phyloP scores from a whole-genome alignment of 2,329 filamentous ascomycete genomes.

The Aspergillus texensis region DNA sequence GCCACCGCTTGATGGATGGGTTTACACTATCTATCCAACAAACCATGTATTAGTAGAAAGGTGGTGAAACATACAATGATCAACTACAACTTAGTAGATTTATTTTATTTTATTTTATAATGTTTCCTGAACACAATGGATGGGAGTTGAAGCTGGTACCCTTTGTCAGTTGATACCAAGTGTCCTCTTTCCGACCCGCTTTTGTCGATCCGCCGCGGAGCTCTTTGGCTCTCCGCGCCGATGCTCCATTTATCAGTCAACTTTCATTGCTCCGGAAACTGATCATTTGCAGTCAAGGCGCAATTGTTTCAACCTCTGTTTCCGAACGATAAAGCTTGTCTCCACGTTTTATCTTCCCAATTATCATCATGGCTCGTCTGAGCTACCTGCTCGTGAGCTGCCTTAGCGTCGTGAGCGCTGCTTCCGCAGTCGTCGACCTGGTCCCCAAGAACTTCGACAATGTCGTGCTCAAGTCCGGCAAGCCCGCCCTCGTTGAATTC shows the following conservation, averaged over 20 bases:
- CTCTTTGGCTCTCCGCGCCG: conserved; percentile 10
- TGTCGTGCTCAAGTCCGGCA: conserved; percentile 85
- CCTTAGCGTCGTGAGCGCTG: conserved; percentile 62
- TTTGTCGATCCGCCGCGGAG: conserved; percentile 6
- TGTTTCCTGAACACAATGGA: neutral
- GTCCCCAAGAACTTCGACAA: conserved; percentile 89
- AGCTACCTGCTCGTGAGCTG: conserved; percentile 50
- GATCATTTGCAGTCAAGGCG: neutral
- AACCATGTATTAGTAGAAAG: neutral
- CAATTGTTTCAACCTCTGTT: neutral
- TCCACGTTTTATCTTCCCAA: neutral
- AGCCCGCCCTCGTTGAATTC: conserved; percentile 96
- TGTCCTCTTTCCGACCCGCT: conserved; percentile 34
- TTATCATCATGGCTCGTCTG: conserved; percentile 47
- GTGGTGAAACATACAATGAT: neutral
- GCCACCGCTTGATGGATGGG: neutral
- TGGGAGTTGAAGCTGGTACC: too few species aligned
- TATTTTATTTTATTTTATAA: neutral
- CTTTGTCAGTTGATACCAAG: conserved; percentile 27
- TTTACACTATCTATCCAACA: neutral
- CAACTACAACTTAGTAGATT: neutral
- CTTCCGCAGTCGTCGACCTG: conserved; percentile 86
- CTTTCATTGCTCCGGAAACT: neutral
- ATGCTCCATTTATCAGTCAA: neutral
- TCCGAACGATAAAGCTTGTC: neutral